A percentile compares a stretch with the other conserved stretches of the same genome.
Evolutionary conservation across 139 green algal species (phyloP).

Genomic region (Nannochloris sp.): DNA sequence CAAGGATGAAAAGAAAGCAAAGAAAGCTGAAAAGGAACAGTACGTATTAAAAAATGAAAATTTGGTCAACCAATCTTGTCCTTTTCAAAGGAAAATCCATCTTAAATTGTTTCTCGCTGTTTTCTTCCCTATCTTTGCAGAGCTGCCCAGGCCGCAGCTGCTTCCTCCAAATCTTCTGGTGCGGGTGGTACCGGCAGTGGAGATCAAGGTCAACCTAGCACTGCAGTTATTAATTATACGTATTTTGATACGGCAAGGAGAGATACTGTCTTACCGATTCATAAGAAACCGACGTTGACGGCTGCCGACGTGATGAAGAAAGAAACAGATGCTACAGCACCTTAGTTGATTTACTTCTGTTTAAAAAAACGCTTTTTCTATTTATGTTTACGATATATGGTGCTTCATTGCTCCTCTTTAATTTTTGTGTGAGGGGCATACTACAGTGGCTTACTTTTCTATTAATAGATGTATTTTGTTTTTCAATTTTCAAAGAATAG

Average conservation of each 20-base stretch:
- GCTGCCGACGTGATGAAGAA: constrained; percentile 16
- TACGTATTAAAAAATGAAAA: background rate
- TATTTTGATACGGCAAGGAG: constrained; percentile 18
- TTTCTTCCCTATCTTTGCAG: background rate
- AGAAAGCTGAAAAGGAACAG: constrained; percentile 4
- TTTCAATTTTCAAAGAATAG: background rate
- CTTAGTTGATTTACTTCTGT: background rate
- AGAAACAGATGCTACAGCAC: constrained; percentile 1
- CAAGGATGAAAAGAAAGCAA: constrained; percentile 7
- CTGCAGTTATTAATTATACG: constrained; percentile 17
- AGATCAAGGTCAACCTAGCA: background rate
- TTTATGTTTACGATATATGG: background rate
- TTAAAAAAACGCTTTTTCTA: background rate
- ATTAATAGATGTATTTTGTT: too few relatives aligned
- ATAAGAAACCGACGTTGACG: constrained; percentile 10
- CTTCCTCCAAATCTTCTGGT: background rate
- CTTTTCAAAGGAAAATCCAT: background rate
- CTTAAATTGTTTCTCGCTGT: background rate
- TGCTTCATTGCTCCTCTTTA: too few relatives aligned
- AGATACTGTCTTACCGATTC: constrained; percentile 3
- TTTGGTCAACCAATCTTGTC: background rate
- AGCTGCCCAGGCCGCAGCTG: background rate
- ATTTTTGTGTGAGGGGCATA: too few relatives aligned
- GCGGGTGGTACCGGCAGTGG: background rate
- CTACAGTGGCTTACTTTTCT: too few relatives aligned